Evolutionary conservation across 1,284 basidiomycete species (phyloP).

Genomic region (Ceratobasidium sp.): DNA sequence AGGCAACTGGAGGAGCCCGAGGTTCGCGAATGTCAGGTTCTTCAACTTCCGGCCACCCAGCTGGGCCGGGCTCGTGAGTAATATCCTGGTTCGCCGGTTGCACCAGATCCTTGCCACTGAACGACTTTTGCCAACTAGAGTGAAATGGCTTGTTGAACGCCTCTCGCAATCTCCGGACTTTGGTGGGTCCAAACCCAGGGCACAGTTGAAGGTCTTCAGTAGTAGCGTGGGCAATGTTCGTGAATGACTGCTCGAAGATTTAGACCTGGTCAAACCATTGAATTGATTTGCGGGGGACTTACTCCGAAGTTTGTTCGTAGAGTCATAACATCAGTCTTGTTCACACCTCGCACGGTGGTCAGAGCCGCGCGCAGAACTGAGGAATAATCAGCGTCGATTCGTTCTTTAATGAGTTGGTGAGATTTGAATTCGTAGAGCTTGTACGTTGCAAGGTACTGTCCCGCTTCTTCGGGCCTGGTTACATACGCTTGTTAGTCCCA

Average conservation of each 20-base stretch:
- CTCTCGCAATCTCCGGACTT: conserved; percentile 84
- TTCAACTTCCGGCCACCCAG: background rate
- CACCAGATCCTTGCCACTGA: conserved; percentile 10
- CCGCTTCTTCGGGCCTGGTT: conserved; percentile 88
- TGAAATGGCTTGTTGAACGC: conserved; percentile 82
- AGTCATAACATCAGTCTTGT: conserved; percentile 97
- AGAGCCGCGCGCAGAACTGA: conserved; percentile 86
- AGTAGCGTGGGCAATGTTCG: conserved; percentile 77
- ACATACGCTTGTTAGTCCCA: conserved; percentile 12
- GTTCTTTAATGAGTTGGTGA: conserved; percentile 93
- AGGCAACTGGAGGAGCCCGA: conserved; percentile 45
- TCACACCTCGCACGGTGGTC: conserved; percentile 92
- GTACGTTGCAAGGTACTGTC: conserved; percentile 88
- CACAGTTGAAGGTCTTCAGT: conserved; percentile 81
- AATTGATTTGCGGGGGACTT: conserved; percentile 53
- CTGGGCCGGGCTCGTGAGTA: background rate
- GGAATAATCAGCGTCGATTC: conserved; percentile 87
- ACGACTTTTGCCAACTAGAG: conserved; percentile 33
- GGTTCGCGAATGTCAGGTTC: conserved; percentile 37
- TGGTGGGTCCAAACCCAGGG: conserved; percentile 94
- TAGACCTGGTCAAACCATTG: background rate
- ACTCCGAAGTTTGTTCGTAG: conserved; percentile 93
- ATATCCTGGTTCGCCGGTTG: conserved; percentile 11
- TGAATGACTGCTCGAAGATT: conserved; percentile 74
- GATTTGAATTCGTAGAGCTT: conserved; percentile 95